phyloP scores from a whole-genome alignment of 2,329 filamentous ascomycete genomes.

The Hymenoscyphus fraxineus region DNA sequence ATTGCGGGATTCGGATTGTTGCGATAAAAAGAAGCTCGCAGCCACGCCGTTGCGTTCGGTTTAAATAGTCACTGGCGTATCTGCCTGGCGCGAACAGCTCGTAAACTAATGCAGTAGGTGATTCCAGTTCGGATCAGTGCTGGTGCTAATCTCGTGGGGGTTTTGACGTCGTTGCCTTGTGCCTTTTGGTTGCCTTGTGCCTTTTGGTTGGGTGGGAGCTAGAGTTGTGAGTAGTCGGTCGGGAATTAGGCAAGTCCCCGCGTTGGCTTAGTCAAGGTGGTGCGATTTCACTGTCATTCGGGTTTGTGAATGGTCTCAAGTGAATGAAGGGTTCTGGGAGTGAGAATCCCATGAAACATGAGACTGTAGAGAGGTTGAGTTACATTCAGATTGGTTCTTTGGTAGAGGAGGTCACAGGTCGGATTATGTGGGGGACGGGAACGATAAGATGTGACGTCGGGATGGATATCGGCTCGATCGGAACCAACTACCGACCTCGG shows the following conservation, averaged over 20 bases:
- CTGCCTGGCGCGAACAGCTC: background rate
- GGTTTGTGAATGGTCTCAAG: background rate
- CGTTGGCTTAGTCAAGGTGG: background rate
- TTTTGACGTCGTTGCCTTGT: background rate
- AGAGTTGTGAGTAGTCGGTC: background rate
- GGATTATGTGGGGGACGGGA: background rate
- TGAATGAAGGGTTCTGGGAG: background rate
- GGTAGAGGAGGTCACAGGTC: background rate
- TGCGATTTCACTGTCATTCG: background rate
- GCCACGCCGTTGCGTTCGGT: no score
- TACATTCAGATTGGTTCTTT: background rate
- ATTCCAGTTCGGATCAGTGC: background rate
- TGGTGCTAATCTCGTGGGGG: background rate
- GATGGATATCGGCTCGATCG: background rate
- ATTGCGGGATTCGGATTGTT: background rate
- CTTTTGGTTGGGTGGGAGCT: background rate
- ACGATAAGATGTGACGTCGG: constrained; percentile 1
- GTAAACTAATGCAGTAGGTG: background rate
- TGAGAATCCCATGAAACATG: constrained; percentile 1
- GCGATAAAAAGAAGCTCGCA: no score
- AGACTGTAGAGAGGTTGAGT: background rate
- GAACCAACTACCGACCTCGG: background rate
- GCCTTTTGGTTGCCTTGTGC: background rate
- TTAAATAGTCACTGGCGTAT: no score
- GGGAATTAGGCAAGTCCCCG: background rate